These are phyloP conservation scores for Bimuria novae-zelandiae DNA, from an alignment of 2,329 filamentous ascomycete species.

Conservation along the genomic window DNA sequence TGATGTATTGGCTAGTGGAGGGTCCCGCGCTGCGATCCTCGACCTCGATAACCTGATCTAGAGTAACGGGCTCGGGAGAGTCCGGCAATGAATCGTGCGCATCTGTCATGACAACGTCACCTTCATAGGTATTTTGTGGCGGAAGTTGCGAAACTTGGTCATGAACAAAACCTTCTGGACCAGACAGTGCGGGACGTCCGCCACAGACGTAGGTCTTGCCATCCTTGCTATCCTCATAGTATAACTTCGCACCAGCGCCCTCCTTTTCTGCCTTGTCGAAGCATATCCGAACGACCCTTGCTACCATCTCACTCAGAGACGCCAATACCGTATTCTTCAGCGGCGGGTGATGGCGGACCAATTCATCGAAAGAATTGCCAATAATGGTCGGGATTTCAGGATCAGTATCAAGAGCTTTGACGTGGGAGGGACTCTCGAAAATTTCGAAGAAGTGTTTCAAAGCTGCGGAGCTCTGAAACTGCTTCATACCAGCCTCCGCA, in stretches of 20 bases:
- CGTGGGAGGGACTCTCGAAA: conserved; percentile 90
- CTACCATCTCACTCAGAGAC: conserved; percentile 87
- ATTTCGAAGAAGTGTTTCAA: conserved; percentile 90
- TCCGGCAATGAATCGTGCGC: conserved; percentile 22
- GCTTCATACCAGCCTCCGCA: conserved; percentile 82
- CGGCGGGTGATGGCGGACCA: conserved; percentile 88
- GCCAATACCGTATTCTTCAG: conserved; percentile 80
- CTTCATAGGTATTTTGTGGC: conserved; percentile 19
- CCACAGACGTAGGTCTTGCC: conserved; percentile 66
- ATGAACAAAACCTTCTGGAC: conserved; percentile 46
- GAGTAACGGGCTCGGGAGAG: conserved; percentile 30
- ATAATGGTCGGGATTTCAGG: conserved; percentile 72
- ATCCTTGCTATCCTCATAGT: conserved; percentile 61
- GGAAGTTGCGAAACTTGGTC: conserved; percentile 18
- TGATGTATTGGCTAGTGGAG: conserved; percentile 70
- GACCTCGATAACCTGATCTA: conserved; percentile 51
- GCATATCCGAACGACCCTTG: conserved; percentile 76
- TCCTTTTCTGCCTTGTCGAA: conserved; percentile 69
- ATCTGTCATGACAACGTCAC: conserved; percentile 71
- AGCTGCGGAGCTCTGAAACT: conserved; percentile 82
- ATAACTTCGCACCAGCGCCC: conserved; percentile 80
- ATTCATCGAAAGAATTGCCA: conserved; percentile 87
- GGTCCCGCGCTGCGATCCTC: conserved; percentile 58
- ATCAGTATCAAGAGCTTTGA: conserved; percentile 81
- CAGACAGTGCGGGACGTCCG: conserved; percentile 51